Evolutionary conservation across 495 filamentous ascomycete genomes (phyloP).

Genomic region (Tetracladium setigerum): DNA sequence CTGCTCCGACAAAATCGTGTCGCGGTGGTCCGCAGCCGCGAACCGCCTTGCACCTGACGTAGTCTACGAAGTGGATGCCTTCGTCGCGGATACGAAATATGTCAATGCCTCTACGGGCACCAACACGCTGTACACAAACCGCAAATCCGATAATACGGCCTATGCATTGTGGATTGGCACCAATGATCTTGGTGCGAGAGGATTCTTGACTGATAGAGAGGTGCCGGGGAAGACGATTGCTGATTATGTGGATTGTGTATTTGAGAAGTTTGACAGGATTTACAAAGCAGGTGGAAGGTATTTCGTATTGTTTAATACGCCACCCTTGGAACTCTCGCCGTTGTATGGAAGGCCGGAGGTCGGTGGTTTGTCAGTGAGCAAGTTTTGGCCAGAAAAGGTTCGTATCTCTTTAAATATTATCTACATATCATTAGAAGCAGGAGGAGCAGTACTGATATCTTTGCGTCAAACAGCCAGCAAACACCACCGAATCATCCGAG

Average conservation of each 20-base stretch:
- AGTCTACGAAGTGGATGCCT: slow-evolving; percentile 64
- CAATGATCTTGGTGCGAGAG: slow-evolving; percentile 61
- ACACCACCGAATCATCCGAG: slow-evolving; percentile 44
- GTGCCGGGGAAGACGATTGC: slow-evolving; percentile 46
- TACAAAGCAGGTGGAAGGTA: slow-evolving; percentile 57
- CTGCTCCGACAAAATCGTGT: slow-evolving; percentile 59
- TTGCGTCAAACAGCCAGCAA: slow-evolving; percentile 23
- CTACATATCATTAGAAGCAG: neutral
- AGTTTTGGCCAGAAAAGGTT: slow-evolving; percentile 54
- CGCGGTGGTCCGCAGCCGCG: slow-evolving; percentile 39
- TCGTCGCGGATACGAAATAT: slow-evolving; percentile 49
- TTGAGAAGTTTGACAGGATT: slow-evolving; percentile 45
- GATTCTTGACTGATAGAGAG: slow-evolving; percentile 57
- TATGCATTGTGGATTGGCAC: slow-evolving; percentile 75
- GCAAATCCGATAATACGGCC: slow-evolving; percentile 49
- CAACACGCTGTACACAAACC: slow-evolving; percentile 40
- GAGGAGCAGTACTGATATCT: slow-evolving; percentile 11
- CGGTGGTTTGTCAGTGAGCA: slow-evolving; percentile 40
- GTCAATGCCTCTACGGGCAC: slow-evolving; percentile 26
- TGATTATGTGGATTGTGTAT: slow-evolving; percentile 60
- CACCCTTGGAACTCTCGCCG: slow-evolving; percentile 54
- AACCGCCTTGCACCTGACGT: slow-evolving; percentile 52
- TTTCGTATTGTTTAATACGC: slow-evolving; percentile 61
- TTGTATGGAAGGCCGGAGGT: slow-evolving; percentile 45
- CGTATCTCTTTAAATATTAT: neutral